phyloP scores from a whole-genome alignment of 495 filamentous ascomycete species.

The Penicillium coffeae region DNA sequence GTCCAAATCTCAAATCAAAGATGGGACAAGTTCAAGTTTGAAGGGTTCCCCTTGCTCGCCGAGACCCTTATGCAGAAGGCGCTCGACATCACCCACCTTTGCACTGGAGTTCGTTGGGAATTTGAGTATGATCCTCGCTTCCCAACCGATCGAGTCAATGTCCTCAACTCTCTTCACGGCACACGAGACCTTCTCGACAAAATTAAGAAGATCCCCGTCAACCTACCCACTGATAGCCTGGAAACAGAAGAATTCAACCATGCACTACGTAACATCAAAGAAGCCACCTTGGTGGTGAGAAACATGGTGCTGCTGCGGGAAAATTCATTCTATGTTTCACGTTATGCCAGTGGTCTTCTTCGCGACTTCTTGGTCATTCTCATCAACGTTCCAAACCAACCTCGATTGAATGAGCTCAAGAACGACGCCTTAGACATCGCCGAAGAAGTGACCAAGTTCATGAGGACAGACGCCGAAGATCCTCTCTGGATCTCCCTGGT shows the following conservation, averaged over 20 bases:
- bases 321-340: constrained; percentile 78
- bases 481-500: constrained; percentile 76
- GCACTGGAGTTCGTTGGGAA: constrained; percentile 79
- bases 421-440: constrained; percentile 91
- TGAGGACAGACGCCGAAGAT: constrained; percentile 65
- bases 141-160: constrained; percentile 60
- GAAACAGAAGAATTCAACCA: constrained; percentile 70
- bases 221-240: constrained; percentile 63
- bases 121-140: constrained; percentile 61
- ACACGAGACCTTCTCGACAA: constrained; percentile 70
- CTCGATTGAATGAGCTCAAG: constrained; percentile 78
- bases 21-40: constrained; percentile 93
- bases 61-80: constrained; percentile 85
- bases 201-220: constrained; percentile 54
- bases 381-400: constrained; percentile 69
- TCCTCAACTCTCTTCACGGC: constrained; percentile 60
- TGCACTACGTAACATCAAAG: constrained; percentile 68
- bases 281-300: constrained; percentile 81
- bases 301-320: constrained; percentile 91
- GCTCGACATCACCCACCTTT: constrained; percentile 66
- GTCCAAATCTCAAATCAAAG: constrained; percentile 93
- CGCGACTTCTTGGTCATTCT: constrained; percentile 79
- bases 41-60: constrained; percentile 82
- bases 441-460: constrained; percentile 81
- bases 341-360: constrained; percentile 58